Evolutionary conservation across 177 flowering plant genomes (phyloP), one percentile per base, ranked within the genome.

Genomic region (Vitis hybrid): DNA sequence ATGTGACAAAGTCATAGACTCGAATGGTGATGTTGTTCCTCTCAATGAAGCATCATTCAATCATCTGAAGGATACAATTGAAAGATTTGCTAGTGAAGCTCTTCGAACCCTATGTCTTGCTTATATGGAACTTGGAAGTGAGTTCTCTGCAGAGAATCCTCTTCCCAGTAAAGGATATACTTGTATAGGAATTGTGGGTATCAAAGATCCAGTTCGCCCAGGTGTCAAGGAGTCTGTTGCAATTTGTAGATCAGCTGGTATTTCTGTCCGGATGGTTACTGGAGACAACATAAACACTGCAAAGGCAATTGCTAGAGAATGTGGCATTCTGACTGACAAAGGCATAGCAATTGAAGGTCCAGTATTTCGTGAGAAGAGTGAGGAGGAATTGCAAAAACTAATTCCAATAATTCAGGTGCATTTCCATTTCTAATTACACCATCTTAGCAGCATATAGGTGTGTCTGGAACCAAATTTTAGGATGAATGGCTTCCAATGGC

Each of bases 291-390:
- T 94, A 70, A 88, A 78, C 73, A 94, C 98, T 18, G 98, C 98
- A 60, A 94, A 91, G 80, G 98, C 98, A 65, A 94, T 94, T 78
- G 97, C 98, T 52, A 81, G 95, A 66, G 98, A 94, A 84, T 92
- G 97, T 80, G 98, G 98, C 19, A 94, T 94, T 65, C 79, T 94
- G 60, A 91, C 98, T 56, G 95, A 89, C 58, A 82, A 75, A 11
- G 98, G 98, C 11, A 78, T 94, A 70, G 97, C 97, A 34, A 94
- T 94, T 79, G 98, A 92, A 80, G 98, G 98, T 63, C 91, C 94
- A 15, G 92, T 70, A 4, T 94, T 94, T 75, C 80, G 97, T 11
- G 87, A 84, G 81, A 92, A 88, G 82, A 86, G 76, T 72, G 82
- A 82, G 62, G 90, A 88, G 66, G 97, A 94, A 74, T 70, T 94